phyloP scores from a whole-genome alignment of 2,329 filamentous ascomycete species.

The Fusarium odoratissimum region DNA sequence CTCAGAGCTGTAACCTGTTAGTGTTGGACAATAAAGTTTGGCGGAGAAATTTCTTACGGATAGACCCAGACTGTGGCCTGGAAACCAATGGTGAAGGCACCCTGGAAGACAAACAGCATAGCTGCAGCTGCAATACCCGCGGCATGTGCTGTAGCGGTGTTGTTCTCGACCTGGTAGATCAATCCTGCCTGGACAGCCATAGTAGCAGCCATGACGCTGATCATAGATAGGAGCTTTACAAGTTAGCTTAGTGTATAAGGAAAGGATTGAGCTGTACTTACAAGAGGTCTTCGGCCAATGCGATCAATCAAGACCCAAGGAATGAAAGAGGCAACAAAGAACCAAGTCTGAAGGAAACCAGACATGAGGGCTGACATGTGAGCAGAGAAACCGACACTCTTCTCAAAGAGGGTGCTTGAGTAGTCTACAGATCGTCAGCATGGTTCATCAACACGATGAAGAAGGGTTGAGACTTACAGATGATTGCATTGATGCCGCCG shows the following conservation, averaged over 20 bases:
- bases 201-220: constrained; percentile 54
- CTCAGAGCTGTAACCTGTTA: constrained; percentile 41
- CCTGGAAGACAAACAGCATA: constrained; percentile 57
- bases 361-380: constrained; percentile 62
- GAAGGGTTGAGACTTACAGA: constrained; percentile 46
- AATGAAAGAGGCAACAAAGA: constrained; percentile 55
- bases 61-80: constrained; percentile 52
- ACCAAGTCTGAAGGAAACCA: constrained; percentile 63
- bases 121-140: constrained; percentile 54
- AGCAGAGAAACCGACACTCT: constrained; percentile 55
- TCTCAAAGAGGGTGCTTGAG: constrained; percentile 58
- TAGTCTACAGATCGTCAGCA: constrained; percentile 49
- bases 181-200: constrained; percentile 56
- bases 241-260: not conserved
- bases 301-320: constrained; percentile 44
- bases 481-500: constrained; percentile 61
- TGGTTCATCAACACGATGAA: accelerated
- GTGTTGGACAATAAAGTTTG: not conserved
- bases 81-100: constrained; percentile 54
- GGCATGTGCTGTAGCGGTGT: constrained; percentile 46
- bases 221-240: constrained; percentile 52
- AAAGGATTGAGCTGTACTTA: not conserved
- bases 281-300: constrained; percentile 31
- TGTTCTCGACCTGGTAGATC: constrained; percentile 54
- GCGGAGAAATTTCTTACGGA: constrained; percentile 17